A percentile compares a stretch with the other conserved stretches of the same genome.
Conservation (phyloP, 305 asterid species). For the Fraxinus floribunda region DNA sequence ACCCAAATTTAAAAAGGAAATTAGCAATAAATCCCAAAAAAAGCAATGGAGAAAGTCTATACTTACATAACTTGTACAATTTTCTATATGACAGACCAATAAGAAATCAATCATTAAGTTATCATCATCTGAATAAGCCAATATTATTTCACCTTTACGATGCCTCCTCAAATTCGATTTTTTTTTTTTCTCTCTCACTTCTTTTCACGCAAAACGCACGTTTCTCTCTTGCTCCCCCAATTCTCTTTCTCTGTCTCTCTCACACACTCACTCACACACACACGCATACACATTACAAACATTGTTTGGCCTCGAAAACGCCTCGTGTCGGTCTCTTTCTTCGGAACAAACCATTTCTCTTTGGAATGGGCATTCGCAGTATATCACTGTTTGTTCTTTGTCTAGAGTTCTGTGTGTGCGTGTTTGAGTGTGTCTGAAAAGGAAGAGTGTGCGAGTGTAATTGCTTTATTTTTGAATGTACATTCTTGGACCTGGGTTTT, state of each 20-base stretch:
- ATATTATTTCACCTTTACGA: constrained; percentile 10
- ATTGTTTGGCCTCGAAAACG: constrained; percentile 58
- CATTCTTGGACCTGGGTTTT: constrained; percentile 17
- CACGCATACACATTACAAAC: constrained; percentile 24
- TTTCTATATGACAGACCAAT: constrained; percentile 29
- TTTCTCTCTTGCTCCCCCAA: constrained; percentile 38
- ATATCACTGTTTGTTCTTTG: neutral
- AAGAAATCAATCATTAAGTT: neutral
- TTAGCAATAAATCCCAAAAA: constrained; percentile 29
- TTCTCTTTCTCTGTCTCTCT: constrained; percentile 3
- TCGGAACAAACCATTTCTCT: constrained; percentile 22
- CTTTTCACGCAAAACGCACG: constrained; percentile 59
- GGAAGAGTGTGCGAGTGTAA: constrained; percentile 16
- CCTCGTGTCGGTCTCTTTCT: constrained; percentile 46
- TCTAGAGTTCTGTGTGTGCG: constrained; percentile 14
- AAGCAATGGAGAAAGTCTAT: constrained; percentile 5
- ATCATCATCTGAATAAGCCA: neutral
- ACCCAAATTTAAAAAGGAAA: constrained; percentile 29
- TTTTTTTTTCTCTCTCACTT: constrained; percentile 33
- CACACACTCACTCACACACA: constrained; percentile 16
- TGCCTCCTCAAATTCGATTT: neutral
- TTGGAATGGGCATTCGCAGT: constrained; percentile 27
- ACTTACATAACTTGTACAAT: neutral
- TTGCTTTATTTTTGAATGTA: constrained; percentile 11
- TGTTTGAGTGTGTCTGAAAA: neutral